Evolutionary conservation across 805 yeast species (phyloP), one percentile per base, ranked within the genome.

Genomic region (Clavispora vitiphila): DNA sequence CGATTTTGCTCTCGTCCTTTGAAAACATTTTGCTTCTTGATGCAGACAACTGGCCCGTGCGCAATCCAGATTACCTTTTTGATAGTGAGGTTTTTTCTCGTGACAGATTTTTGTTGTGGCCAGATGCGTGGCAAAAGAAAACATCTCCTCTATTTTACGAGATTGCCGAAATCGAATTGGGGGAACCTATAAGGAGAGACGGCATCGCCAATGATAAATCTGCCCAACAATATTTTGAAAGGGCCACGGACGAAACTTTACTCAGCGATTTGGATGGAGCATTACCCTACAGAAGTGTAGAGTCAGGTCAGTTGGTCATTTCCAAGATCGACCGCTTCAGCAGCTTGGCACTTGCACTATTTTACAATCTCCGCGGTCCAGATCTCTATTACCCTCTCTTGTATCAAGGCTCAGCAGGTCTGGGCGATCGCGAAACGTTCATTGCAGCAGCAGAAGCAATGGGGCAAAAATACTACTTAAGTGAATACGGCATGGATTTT

Each of bases 341-440:
- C 40, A 58, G 69, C 2, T 57, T 67, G 30, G 31, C 66, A 2
- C 55, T 67, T 35, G 53, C 71, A 4, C 49, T 66, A 58, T 67
- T 65, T 51, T 67, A 67, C 44, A 67, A 67, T 47, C 57, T 49
- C 46, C 62, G 53, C 39, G 72, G 73, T 0, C 67, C 67, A 14
- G 56, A 57, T 30, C 62, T 55, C 45, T 67, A 54, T 51, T 67
- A 67, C 46, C 63, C 71, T 9, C 55, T 67, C 39, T 52, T 67
- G 20, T 58, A 58, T 44, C 73, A 67, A 49, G 73, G 73, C 6
- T 67, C 69, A 0, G 70, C 69, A 2, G 73, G 72, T 3, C 68
- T 63, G 49, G 73, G 73, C 20, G 73, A 67, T 43, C 66, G 66
- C 44, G 73, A 67, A 42, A 67, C 72, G 10, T 66, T 67, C 40